phyloP scores from a whole-genome alignment of 106 monocot species.

The Dendrobium nobile region DNA sequence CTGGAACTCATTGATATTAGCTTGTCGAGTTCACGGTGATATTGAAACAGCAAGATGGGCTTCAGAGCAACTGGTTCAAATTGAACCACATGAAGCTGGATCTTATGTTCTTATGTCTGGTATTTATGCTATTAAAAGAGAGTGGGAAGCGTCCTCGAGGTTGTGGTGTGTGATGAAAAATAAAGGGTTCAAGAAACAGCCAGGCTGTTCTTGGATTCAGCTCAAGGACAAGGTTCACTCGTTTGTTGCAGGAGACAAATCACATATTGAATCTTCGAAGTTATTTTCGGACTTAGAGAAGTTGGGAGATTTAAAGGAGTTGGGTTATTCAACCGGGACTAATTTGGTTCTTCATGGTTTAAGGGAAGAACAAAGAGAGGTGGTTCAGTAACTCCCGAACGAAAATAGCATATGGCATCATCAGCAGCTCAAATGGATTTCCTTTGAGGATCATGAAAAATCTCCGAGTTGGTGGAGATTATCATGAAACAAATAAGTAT shows the following conservation, averaged over 20 bases:
- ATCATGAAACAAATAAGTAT: constrained; percentile 51
- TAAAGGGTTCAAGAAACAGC: constrained; percentile 38
- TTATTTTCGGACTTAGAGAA: constrained; percentile 49
- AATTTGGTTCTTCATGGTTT: constrained; percentile 42
- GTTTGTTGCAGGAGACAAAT: constrained; percentile 49
- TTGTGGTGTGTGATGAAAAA: constrained; percentile 44
- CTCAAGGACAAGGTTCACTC: constrained; percentile 43
- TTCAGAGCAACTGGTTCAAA: constrained; percentile 34
- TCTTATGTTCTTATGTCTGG: constrained; percentile 58
- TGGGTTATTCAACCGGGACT: constrained; percentile 34
- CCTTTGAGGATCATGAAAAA: constrained; percentile 56
- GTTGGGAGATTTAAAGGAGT: constrained; percentile 42
- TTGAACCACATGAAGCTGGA: constrained; percentile 45
- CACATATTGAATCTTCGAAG: constrained; percentile 27
- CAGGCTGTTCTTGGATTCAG: constrained; percentile 76
- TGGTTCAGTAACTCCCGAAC: constrained; percentile 27
- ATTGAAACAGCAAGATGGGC: constrained; percentile 42
- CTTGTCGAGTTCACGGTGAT: constrained; percentile 48
- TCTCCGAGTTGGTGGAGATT: constrained; percentile 43
- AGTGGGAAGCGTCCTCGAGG: constrained; percentile 36
- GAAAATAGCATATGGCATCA: constrained; percentile 51
- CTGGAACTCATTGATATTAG: constrained; percentile 67
- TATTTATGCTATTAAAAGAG: constrained; percentile 43
- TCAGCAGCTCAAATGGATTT: constrained; percentile 28
- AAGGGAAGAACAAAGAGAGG: constrained; percentile 46